Evolutionary conservation across 2,329 filamentous ascomycete species (phyloP).

Genomic region (Alternaria longipes): DNA sequence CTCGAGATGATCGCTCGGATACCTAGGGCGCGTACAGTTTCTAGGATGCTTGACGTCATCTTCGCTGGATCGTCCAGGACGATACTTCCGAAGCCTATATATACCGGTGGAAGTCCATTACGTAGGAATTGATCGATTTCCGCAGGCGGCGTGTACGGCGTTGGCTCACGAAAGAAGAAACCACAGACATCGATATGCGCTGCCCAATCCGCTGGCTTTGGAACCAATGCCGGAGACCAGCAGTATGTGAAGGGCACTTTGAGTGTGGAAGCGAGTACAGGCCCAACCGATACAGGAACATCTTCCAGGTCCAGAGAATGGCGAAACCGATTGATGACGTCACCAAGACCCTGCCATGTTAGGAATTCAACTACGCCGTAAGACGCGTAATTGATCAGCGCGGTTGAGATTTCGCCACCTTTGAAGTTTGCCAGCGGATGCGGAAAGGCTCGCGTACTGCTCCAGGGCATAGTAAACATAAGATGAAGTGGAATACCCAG

Average conservation of each 20-base stretch:
- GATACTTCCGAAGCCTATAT: conserved; percentile 67
- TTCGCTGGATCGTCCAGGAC: conserved; percentile 61
- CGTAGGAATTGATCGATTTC: conserved; percentile 57
- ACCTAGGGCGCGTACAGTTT: conserved; percentile 69
- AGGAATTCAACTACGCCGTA: conserved; percentile 59
- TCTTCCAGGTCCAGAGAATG: conserved; percentile 53
- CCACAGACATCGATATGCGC: conserved; percentile 49
- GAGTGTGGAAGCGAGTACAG: conserved; percentile 50
- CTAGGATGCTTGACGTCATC: conserved; percentile 57
- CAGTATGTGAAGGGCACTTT: conserved; percentile 57
- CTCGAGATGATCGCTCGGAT: conserved; percentile 49
- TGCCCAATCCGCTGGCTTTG: conserved; percentile 29
- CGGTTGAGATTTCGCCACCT: conserved; percentile 40
- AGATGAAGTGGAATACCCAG: conserved; percentile 77
- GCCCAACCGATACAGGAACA: conserved; percentile 37
- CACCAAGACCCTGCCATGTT: conserved; percentile 61
- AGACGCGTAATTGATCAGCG: conserved; percentile 54
- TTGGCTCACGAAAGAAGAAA: conserved; percentile 56
- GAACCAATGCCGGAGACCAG: conserved; percentile 53
- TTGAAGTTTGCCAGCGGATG: conserved; percentile 62
- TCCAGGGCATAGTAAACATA: conserved; percentile 72
- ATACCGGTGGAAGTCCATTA: conserved; percentile 62
- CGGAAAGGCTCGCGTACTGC: conserved; percentile 55
- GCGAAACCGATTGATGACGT: conserved; percentile 59
- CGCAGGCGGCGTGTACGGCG: conserved; percentile 52